Base-by-base conservation (phyloP, 768 basidiomycete species). In the Pleurotus platypus region DNA sequence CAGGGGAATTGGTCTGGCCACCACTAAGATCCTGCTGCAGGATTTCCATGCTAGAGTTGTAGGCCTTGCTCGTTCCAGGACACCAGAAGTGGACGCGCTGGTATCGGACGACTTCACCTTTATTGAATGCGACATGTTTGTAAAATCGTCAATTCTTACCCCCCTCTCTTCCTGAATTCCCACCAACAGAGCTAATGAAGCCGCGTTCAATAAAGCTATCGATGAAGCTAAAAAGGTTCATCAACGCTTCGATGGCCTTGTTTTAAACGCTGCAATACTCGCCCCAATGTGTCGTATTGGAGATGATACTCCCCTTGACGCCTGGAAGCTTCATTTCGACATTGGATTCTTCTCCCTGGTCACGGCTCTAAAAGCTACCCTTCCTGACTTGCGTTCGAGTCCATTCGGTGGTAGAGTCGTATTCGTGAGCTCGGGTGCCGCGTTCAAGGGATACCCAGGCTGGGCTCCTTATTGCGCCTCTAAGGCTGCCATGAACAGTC, bases 401-500 rank as follows among this genome's bases (percentile, higher is more conserved):
- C 58, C 77, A 5, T 58, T 69, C 5, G 81, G 82, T 18, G 92
- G 90, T 0, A 78, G 79, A 55, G 77, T 96, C 49, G 78, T 97
- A 24, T 87, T 96, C 60, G 79, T 95, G 42, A 93, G 90, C 64
- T 94, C 91, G 13, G 95, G 94, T 9, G 87, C 92, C 8, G 89
- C 93, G 7, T 78, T 81, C 13, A 85, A 86, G 50, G 82, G 79
- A 13, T 78, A 69, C 1, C 69, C 83, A 5, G 87, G 84, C 2
- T 96, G 91, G 92, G 92, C 84, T 1, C 81, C 89, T 1, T 93
- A 92, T 69, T 90, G 82, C 59, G 87, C 94, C 9, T 77, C 81
- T 57, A 95, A 98, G 69, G 93, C 95, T 1, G 93, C 92, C 1
- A 78, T 94, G 84, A 97, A 95, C 69, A 89, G 87, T 18, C 74